phyloP scores from a whole-genome alignment of 768 basidiomycete species.

The Mycena crocata region DNA sequence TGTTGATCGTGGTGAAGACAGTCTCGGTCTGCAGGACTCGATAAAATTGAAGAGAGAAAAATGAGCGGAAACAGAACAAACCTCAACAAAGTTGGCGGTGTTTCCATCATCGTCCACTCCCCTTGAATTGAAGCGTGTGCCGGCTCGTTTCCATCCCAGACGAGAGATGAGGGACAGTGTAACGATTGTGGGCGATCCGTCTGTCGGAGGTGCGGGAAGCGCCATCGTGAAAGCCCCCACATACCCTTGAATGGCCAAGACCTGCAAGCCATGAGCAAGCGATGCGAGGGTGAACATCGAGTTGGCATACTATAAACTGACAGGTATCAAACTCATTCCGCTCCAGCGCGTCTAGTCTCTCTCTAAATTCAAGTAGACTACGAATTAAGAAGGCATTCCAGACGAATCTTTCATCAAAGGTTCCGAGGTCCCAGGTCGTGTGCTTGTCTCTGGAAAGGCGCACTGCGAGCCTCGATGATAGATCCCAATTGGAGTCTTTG shows the following conservation, averaged over 20 bases:
- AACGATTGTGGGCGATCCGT: constrained; percentile 77
- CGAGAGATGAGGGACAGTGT: constrained; percentile 88
- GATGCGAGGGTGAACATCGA: constrained; percentile 21
- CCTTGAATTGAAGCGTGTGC: constrained; percentile 96
- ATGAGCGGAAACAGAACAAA: constrained; percentile 42
- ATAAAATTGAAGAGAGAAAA: constrained; percentile 22
- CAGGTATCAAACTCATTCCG: constrained; percentile 82
- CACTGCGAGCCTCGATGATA: constrained; percentile 84
- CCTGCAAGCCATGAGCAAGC: constrained; percentile 52
- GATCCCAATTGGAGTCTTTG: constrained; percentile 84
- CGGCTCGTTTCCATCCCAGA: constrained; percentile 94
- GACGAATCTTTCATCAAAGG: constrained; percentile 89
- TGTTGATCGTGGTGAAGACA: constrained; percentile 88
- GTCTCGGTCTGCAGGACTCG: constrained; percentile 80
- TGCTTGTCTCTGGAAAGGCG: constrained; percentile 67
- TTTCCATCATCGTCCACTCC: constrained; percentile 97
- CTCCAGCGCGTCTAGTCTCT: constrained; percentile 76
- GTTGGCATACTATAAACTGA: constrained; percentile 80
- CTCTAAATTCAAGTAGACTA: constrained; percentile 89
- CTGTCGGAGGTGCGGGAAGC: constrained; percentile 78
- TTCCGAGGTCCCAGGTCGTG: constrained; percentile 58
- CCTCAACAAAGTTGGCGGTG: constrained; percentile 97
- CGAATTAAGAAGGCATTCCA: constrained; percentile 96
- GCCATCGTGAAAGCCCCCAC: constrained; percentile 87
- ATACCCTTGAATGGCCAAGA: constrained; percentile 94